Conservation (phyloP, 2,329 filamentous ascomycete species). For the Penicillium italicum region DNA sequence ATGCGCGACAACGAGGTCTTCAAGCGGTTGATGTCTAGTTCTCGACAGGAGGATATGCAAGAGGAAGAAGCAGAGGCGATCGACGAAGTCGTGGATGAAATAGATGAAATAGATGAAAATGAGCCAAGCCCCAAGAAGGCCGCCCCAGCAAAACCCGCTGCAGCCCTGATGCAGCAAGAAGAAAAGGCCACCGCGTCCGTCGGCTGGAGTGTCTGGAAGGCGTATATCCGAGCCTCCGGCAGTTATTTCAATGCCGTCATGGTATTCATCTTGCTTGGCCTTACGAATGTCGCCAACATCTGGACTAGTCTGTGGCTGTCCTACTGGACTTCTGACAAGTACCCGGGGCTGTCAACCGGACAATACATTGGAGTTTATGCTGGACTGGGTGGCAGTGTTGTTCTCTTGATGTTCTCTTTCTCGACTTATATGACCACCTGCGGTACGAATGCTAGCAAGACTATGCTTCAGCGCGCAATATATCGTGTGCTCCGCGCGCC, state of each 20-base stretch:
- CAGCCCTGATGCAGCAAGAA: constrained; percentile 47
- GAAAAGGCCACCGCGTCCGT: constrained; percentile 69
- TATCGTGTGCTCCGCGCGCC: constrained; percentile 66
- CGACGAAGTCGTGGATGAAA: constrained; percentile 47
- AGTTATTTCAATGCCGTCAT: constrained; percentile 61
- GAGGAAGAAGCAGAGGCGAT: constrained; percentile 51
- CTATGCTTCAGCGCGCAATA: constrained; percentile 77
- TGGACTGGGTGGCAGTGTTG: constrained; percentile 67
- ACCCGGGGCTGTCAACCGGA: constrained; percentile 58
- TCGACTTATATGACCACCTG: constrained; percentile 72
- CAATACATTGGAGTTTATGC: constrained; percentile 69
- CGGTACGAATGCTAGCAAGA: constrained; percentile 76
- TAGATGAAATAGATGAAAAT: constrained; percentile 39
- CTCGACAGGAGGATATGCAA: constrained; percentile 55
- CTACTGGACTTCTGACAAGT: constrained; percentile 85
- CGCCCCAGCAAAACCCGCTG: constrained; percentile 12
- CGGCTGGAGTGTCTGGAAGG: constrained; percentile 72
- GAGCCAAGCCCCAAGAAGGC: constrained; percentile 9
- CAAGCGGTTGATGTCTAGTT: constrained; percentile 73
- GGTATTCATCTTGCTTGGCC: constrained; percentile 61
- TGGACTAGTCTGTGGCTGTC: constrained; percentile 87
- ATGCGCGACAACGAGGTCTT: constrained; percentile 78
- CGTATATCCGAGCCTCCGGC: constrained; percentile 71
- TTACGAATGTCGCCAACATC: constrained; percentile 81
- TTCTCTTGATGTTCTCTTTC: constrained; percentile 73